Evolutionary conservation across 2,329 filamentous ascomycete species (phyloP), one percentile per base, ranked within the genome.

Genomic region (Fusarium humuli): DNA sequence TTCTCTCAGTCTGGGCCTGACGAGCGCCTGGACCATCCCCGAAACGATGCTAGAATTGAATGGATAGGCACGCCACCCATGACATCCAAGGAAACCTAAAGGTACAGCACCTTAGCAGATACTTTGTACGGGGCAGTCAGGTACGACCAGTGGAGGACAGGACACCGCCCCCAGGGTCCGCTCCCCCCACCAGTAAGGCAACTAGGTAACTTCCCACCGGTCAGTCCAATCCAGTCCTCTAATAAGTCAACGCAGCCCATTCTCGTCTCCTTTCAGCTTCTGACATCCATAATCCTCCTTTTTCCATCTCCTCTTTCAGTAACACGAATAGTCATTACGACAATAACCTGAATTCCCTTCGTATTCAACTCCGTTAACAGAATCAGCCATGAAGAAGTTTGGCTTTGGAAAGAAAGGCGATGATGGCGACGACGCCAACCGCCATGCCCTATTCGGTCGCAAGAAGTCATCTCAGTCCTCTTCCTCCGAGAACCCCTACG

Each of bases 401-500:
- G 85, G 86, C 50, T 85, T 89, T 69, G 83, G 86, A 69, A 88
- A 85, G 80, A 89, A 87, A 76, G 78, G 77, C 50, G 82, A 84
- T 56, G 85, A 86, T 55, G 79, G 77, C 71, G 85, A 86, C 62
- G 83, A 86, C 46, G 76, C 80, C 57, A 84, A 79, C 70, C 83
- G 85, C 59, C 80, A 81, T 70, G 84, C 86, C 47, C 82, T 88
- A 54, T 88, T 88, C 73, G 81, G 85, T 70, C 81, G 83, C 69
- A 88, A 87, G 81, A 87, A 86, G 76, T 79, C 82, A 41, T 82
- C 83, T 8, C 80, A 82, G 57, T 80, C 82, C n/a, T 75, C 81
- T 29, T 74, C 79, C 42, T 78, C 81, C 50, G 83, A 84, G 37
- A 90, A 90, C 72, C 88, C 88, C 8, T 90, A 91, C 73, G 87